Conservation (phyloP, 176 grass and related monocot species). For the Hordeum marinum region DNA sequence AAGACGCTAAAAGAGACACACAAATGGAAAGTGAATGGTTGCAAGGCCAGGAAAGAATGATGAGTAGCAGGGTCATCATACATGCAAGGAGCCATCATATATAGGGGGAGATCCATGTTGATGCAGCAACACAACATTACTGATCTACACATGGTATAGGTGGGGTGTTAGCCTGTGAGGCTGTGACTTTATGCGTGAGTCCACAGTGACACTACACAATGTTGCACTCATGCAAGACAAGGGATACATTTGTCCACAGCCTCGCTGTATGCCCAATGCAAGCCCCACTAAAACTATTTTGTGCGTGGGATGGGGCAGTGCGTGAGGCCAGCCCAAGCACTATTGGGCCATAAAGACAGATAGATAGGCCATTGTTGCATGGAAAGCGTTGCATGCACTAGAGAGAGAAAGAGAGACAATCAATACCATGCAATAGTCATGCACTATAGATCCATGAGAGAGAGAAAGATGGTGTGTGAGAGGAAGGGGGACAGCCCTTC, state of each 20-base stretch:
- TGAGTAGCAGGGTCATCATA: neutral
- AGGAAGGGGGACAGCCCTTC: conserved; percentile 7
- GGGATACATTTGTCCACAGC: conserved; percentile 73
- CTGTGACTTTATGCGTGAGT: conserved; percentile 26
- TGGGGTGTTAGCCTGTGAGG: neutral
- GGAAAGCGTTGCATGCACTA: conserved; percentile 42
- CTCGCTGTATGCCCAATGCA: conserved; percentile 12
- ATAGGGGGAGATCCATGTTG: conserved; percentile 24
- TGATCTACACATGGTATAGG: neutral
- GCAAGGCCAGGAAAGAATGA: conserved; percentile 6
- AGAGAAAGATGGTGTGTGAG: conserved; percentile 7
- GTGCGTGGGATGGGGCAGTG: conserved; percentile 26
- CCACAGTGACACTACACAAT: conserved; percentile 33
- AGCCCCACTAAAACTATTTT: conserved; percentile 42
- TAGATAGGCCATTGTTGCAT: conserved; percentile 55
- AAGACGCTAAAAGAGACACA: conserved; percentile 20
- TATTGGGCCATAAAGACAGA: conserved; percentile 68
- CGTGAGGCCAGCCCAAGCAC: conserved; percentile 46
- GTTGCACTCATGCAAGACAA: conserved; percentile 91
- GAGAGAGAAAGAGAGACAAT: conserved; percentile 24
- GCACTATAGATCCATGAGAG: conserved; percentile 31
- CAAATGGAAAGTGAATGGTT: conserved; percentile 11
- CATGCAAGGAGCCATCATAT: neutral
- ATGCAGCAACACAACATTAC: conserved; percentile 1
- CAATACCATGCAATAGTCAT: conserved; percentile 47